Conservation (phyloP, 1,284 basidiomycete genomes). For the Tilletia indica region DNA sequence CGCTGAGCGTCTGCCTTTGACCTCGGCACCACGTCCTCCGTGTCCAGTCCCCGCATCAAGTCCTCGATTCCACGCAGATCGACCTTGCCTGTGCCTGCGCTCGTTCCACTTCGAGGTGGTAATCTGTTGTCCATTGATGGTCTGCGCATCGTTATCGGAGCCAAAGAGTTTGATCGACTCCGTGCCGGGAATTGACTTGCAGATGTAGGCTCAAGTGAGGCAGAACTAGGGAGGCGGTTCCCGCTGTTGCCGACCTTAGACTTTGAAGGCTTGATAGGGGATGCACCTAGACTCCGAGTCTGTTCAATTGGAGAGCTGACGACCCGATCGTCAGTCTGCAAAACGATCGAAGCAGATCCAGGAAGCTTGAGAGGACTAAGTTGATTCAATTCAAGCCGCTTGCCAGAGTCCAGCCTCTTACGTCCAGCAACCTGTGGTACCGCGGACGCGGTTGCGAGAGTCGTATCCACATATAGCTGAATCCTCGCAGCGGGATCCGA, state of each 20-base stretch:
- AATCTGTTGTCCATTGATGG: background rate
- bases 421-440: background rate
- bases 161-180: background rate
- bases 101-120: background rate
- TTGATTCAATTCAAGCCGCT: background rate
- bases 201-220: no score
- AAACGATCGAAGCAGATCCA: background rate
- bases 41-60: slow-evolving; percentile 9
- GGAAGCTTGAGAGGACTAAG: background rate
- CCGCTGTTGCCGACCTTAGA: background rate
- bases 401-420: background rate
- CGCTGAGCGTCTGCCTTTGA: background rate
- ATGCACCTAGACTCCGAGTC: background rate
- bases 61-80: slow-evolving; percentile 16
- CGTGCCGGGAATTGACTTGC: background rate
- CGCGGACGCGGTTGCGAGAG: background rate
- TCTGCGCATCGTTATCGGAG: background rate
- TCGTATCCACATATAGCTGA: background rate
- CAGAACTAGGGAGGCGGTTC: no score
- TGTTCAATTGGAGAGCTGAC: background rate
- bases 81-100: background rate
- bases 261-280: background rate
- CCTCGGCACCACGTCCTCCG: background rate
- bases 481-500: background rate
- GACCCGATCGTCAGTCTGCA: background rate